Base-by-base conservation (phyloP, 176 grass and related monocot species). In the Miscanthus lutarioriparius region DNA sequence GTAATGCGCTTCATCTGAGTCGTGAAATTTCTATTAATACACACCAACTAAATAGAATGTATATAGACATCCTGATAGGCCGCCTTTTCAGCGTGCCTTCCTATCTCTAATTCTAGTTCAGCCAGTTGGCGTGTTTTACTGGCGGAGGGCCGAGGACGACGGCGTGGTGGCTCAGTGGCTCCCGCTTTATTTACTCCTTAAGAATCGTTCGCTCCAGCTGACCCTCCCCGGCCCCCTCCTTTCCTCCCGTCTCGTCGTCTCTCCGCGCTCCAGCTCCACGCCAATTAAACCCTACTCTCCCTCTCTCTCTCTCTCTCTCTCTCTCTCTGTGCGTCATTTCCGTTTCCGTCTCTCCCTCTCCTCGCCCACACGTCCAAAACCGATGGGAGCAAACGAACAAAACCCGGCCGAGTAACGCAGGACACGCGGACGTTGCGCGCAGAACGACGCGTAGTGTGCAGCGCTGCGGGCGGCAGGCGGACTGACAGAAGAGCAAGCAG, bases 171-270 rank as follows among this genome's bases (percentile, higher is more conserved):
- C 72, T 86, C 62, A 54, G 68, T 66, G 56, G 51, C 74, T 66
- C 37, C 82, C n/a, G 88, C 91, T 95, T 89, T 92, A 92, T 95
- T 87, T 89, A 82, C 93, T 93, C 86, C 83, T 74, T 75, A 72
- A 91, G 78, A 86, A 88, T 85, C 91, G 77, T 85, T 90, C 91
- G 74, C 74, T 87, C n/a, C 11, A 82, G 78, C 88, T 85, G 81
- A 86, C 77, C 56, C 39, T 17, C 65, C 45, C 33, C 48, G 3
- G 28, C 4, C 48, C 32, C n/a, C 17, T 53, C 45, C 25, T 45
- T 32, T 79, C 48, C 13, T 44, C 12, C n/a, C 38, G 11, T 40
- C 67, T 40, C 33, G 32, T 32, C 64, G 47, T 82, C 65, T 35
- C 77, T 86, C 86, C 23, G 17, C 38, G 43, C 76, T 85, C 44